These are phyloP conservation scores for Colletotrichum tamarilloi DNA, from an alignment of 2,329 filamentous ascomycete genomes.

Conservation along the genomic window DNA sequence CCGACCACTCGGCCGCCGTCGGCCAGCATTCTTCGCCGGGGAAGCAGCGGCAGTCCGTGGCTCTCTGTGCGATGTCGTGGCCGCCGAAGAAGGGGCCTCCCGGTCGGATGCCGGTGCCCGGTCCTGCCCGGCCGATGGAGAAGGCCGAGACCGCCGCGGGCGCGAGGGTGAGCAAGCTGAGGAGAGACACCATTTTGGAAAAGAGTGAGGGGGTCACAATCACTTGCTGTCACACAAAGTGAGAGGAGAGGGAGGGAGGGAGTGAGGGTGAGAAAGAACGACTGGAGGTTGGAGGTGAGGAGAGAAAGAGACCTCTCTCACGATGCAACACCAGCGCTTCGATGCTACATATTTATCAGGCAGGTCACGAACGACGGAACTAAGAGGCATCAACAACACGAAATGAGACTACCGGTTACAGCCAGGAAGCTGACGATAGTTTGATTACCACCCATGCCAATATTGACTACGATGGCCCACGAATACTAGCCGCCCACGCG, in stretches of 20 bases:
- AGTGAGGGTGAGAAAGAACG: background rate
- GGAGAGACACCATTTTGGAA: constrained; percentile 27
- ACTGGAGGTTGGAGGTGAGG: constrained; percentile 9
- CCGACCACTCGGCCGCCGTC: constrained; percentile 52
- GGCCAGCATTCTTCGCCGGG: constrained; percentile 67
- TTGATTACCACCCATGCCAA: constrained; percentile 28
- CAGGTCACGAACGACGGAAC: background rate
- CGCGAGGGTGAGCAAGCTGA: constrained; percentile 28
- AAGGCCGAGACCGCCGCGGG: constrained; percentile 24
- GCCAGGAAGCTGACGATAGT: background rate
- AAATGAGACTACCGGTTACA: constrained; percentile 1
- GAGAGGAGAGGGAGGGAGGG: background rate
- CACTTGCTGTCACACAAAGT: background rate
- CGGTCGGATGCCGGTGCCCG: background rate
- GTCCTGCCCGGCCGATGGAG: constrained; percentile 1
- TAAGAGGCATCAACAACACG: background rate
- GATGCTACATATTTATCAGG: constrained; percentile 15
- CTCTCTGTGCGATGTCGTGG: background rate
- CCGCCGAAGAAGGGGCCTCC: background rate
- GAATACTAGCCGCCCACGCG: background rate
- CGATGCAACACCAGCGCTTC: constrained; percentile 1
- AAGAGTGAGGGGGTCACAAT: background rate
- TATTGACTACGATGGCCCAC: constrained; percentile 2
- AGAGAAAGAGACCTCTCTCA: background rate
- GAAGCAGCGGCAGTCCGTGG: constrained; percentile 55